Base-by-base conservation (phyloP, 495 filamentous ascomycete genomes). In the Penicilliopsis zonata region DNA sequence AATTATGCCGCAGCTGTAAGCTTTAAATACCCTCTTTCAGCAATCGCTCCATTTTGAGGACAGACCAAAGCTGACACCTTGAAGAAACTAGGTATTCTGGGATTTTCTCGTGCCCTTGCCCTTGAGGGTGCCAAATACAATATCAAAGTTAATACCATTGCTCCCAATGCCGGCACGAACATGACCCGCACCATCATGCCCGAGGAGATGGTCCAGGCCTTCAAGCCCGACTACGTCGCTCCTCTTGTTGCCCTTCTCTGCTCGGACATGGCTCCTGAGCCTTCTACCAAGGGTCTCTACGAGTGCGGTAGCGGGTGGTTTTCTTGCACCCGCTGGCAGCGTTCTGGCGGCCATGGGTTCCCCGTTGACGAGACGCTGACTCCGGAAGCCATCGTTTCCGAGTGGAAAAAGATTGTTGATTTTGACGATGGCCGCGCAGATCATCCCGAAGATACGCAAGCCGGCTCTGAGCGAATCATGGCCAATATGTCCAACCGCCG, bases 211-310 rank as follows among this genome's bases (percentile, higher is more conserved):
- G 86, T 98, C 26, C 88, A 95, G 67, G 92, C 90, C 21, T 94
- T 98, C 74, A 98, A 98, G 78, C 90, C 90, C 27, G 90, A 95
- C 46, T 95, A 96, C 54, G 87, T 98, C 57, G 90, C 90, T 27
- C 90, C 90, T 28, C 55, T 95, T 24, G 88, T 98, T 29, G 79
- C 82, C 17, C 74, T 85, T 19, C 78, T 98, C 25, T 80, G 73
- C 65, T 90, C 84, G 34, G 90, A 98, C 60, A 82, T 82, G 50
- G 67, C 82, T 14, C 88, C 88, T 17, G 73, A 79, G 41, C 76
- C 83, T 42, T 71, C 76, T 9, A 95, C 86, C 39, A 88, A 88
- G 44, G 79, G 76, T 31, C 74, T 98, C n/a, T 98, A 80, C 60
- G 90, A 98, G 68, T 83, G 87, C 38, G 90, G 90, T 48, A 88